A percentile compares a stretch with the other conserved stretches of the same genome.
phyloP scores from a whole-genome alignment of 306 rosid genomes.

The Fragaria nilgerrensis region DNA sequence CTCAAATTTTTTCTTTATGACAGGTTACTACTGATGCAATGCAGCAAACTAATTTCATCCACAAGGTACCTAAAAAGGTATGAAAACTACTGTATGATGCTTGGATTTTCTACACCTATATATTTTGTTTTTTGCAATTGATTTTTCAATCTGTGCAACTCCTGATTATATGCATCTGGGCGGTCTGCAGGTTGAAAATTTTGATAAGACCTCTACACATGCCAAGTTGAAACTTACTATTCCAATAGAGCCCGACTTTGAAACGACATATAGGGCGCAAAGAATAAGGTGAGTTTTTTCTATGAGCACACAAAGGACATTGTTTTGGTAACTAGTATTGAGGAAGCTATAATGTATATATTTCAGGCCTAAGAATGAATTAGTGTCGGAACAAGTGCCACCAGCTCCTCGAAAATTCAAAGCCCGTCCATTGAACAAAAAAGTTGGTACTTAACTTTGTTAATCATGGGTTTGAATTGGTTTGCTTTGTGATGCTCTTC shows the following conservation, averaged over 20 bases:
- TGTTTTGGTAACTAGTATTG: conserved; percentile 12
- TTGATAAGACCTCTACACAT: conserved; percentile 46
- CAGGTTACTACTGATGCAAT: conserved; percentile 64
- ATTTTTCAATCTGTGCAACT: neutral
- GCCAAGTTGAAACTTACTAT: conserved; percentile 68
- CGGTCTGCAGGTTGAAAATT: conserved; percentile 55
- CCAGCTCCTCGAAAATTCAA: conserved; percentile 55
- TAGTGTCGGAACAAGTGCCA: conserved; percentile 45
- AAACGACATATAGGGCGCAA: conserved; percentile 78
- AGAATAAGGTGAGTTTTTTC: conserved; percentile 65
- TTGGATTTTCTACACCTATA: conserved; percentile 18
- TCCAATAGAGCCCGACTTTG: conserved; percentile 87
- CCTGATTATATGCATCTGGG: neutral
- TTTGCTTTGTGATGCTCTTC: conserved; percentile 17
- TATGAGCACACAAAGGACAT: conserved; percentile 51
- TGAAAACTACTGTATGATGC: conserved; percentile 16
- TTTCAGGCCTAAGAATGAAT: conserved; percentile 58
- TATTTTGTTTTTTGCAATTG: neutral
- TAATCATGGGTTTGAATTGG: conserved; percentile 9
- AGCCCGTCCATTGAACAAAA: conserved; percentile 92
- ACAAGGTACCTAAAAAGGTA: conserved; percentile 84
- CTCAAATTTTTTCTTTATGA: conserved; percentile 29
- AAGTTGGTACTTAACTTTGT: conserved; percentile 54
- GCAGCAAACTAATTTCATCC: conserved; percentile 64
- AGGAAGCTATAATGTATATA: conserved; percentile 17